These are phyloP conservation scores for Salvia hispanica DNA, from an alignment of 257 asterid species.

Conservation along the genomic window DNA sequence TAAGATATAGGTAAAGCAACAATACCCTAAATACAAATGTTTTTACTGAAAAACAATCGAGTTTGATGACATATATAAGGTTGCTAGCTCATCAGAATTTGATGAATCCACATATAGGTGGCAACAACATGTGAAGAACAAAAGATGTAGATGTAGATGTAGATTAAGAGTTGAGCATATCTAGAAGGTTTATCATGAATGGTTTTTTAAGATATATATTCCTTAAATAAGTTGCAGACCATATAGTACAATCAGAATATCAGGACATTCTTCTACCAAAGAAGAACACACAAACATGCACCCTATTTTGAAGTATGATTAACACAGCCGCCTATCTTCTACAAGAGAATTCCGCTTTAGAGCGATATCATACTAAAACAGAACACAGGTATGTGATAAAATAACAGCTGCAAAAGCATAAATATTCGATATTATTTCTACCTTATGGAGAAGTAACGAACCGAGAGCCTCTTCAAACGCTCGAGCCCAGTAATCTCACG, in stretches of 20 bases:
- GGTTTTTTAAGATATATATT: not conserved
- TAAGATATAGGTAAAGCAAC: not conserved
- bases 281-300: not conserved
- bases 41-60: too few species aligned
- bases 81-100: not conserved
- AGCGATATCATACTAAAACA: not conserved
- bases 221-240: not conserved
- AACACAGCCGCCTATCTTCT: not conserved
- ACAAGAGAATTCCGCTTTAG: not conserved
- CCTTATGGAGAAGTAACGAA: conserved; percentile 94
- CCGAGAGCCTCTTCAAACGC: conserved; percentile 76
- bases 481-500: conserved; percentile 70
- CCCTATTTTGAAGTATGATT: conserved; percentile 6
- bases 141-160: not conserved
- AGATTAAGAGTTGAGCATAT: not conserved
- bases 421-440: not conserved
- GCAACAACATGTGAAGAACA: not conserved
- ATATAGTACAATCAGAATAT: not conserved
- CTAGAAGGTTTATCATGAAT: not conserved
- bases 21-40: not conserved
- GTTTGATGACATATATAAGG: too few species aligned
- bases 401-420: not conserved
- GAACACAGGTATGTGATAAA: not conserved
- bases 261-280: not conserved
- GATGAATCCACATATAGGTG: not conserved